These are phyloP conservation scores for Austroboletus niveus DNA, from an alignment of 1,284 basidiomycete genomes.

Conservation along the genomic window DNA sequence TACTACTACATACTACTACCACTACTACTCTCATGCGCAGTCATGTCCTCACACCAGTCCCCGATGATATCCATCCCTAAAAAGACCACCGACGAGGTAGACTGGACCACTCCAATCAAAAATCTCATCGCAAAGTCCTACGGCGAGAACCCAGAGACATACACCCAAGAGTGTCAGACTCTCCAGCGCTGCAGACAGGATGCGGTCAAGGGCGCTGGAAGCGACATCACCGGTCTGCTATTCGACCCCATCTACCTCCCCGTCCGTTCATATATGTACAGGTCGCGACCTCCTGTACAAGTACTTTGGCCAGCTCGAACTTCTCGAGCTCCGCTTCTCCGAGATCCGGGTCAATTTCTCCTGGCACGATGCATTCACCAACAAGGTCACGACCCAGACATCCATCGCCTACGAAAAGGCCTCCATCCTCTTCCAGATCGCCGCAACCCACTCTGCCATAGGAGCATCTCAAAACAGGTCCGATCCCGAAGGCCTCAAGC, in stretches of 20 bases:
- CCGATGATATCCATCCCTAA: slow-evolving; percentile 82
- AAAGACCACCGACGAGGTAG: slow-evolving; percentile 82
- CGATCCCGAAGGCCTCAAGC: slow-evolving; percentile 93
- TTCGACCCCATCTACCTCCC: neutral
- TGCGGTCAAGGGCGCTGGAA: slow-evolving; percentile 92
- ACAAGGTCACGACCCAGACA: slow-evolving; percentile 90
- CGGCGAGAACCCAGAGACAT: slow-evolving; percentile 89
- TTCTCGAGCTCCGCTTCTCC: slow-evolving; percentile 94
- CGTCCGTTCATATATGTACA: slow-evolving; percentile 25
- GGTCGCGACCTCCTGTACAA: slow-evolving; percentile 96
- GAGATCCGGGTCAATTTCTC: slow-evolving; percentile 95
- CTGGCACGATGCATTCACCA: slow-evolving; percentile 96
- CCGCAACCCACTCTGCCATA: slow-evolving; percentile 89
- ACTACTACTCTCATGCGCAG: slow-evolving; percentile 4
- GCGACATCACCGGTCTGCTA: slow-evolving; percentile 80
- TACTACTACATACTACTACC: no score
- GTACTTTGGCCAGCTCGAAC: slow-evolving; percentile 98
- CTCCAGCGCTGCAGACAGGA: slow-evolving; percentile 93
- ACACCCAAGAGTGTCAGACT: slow-evolving; percentile 78
- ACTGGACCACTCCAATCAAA: slow-evolving; percentile 89
- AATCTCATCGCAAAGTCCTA: slow-evolving; percentile 89
- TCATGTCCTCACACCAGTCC: slow-evolving; percentile 69
- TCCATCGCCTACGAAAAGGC: slow-evolving; percentile 99
- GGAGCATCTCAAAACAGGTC: slow-evolving; percentile 80
- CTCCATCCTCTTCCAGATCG: slow-evolving; percentile 96